Percentiles rank a stretch among this genome's conserved stretches.
Evolutionary conservation across 225 moss, liverwort and hornwort species (phyloP).

Genomic region (Marchantia polymorpha): DNA sequence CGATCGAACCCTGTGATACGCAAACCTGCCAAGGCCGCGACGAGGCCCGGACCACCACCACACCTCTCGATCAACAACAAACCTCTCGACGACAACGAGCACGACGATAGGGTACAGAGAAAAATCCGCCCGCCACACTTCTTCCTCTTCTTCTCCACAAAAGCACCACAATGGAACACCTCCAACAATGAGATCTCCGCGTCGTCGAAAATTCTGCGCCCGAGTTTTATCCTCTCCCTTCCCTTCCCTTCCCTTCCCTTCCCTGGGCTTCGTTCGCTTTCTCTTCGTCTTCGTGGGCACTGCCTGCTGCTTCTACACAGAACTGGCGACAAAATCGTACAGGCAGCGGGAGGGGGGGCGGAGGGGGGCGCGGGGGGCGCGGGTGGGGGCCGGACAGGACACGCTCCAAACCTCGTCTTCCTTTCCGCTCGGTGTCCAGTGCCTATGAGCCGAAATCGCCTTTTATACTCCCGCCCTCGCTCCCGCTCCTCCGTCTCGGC

Average conservation of each 20-base stretch:
- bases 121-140: no score
- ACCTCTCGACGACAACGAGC: no score
- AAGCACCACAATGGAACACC: no score
- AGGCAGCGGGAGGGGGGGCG: no score
- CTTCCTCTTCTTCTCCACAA: background rate
- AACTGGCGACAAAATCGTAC: background rate
- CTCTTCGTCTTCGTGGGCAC: no score
- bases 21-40: background rate
- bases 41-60: no score
- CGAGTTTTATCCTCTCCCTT: background rate
- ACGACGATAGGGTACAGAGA: no score
- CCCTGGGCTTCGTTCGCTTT: background rate
- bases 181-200: background rate
- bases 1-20: background rate
- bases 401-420: conserved; percentile 1
- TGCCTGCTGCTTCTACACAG: conserved; percentile 1
- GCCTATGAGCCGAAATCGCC: background rate
- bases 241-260: background rate
- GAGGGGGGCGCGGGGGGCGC: no score
- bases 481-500: no score
- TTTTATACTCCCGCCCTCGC: background rate
- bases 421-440: background rate
- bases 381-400: background rate
- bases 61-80: no score
- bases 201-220: background rate